Evolutionary conservation across 2,329 filamentous ascomycete species (phyloP).

Genomic region (Sclerotinia sclerotiorum): DNA sequence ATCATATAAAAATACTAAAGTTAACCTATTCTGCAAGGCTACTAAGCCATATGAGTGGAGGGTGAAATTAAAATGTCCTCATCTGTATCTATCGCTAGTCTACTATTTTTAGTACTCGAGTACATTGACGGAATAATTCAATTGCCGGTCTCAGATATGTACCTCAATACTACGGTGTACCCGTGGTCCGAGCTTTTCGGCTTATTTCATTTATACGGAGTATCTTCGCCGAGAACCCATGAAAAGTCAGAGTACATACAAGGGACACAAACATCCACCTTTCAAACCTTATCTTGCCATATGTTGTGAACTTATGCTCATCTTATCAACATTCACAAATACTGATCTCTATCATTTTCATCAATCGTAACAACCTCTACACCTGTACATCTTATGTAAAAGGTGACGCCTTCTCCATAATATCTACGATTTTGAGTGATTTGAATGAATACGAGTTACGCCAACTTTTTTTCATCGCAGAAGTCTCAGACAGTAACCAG

Average conservation of each 20-base stretch:
- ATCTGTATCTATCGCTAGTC: background rate
- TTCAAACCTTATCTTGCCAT: background rate
- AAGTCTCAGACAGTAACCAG: slow-evolving; percentile 5
- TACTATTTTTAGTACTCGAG: no score
- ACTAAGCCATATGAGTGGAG: background rate
- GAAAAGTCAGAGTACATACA: background rate
- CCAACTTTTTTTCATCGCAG: background rate
- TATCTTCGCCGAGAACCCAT: background rate
- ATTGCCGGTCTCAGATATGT: no score
- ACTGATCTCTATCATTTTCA: no score
- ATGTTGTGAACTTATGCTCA: background rate
- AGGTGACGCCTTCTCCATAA: no score
- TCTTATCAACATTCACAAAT: background rate
- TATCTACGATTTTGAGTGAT: no score
- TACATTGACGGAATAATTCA: no score
- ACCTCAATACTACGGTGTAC: background rate
- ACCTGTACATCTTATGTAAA: slow-evolving; percentile 5
- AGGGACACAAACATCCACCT: background rate
- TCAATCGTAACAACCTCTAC: background rate
- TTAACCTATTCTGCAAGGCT: background rate
- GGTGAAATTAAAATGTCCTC: no score
- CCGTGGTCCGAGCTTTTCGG: background rate
- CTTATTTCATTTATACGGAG: background rate
- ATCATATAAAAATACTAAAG: background rate
- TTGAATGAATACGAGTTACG: slow-evolving; percentile 1